Base-by-base conservation (phyloP, 177 flowering plant species). In the Vitis hybrid region DNA sequence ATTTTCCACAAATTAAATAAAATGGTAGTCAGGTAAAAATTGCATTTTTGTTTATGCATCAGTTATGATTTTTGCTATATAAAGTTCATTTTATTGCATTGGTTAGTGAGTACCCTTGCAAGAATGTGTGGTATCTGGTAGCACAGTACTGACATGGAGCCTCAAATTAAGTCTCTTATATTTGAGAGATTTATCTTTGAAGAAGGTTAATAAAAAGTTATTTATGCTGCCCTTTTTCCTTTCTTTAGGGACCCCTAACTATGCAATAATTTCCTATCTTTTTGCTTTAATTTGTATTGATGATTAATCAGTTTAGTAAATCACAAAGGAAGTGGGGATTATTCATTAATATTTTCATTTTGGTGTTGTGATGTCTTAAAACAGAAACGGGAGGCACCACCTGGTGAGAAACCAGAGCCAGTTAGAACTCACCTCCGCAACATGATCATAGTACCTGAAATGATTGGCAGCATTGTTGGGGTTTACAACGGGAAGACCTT, bases 401-500 rank as follows among this genome's bases (percentile, higher is more conserved):
- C 81, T 50, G 82, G 83, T 49, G 82, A 80, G 74, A 80, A 83
- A 62, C 83, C 83, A 1, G 82, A 77, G 12, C 82, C 75, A 6
- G 81, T 83, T 1, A 74, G 74, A 70, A 83, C 82, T 52, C 84
- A 81, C 68, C 73, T 83, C 9, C 70, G 83, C n/a, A 77, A 83
- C 76, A 83, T 83, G 86, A 78, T 83, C 68, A 79, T 81, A 5
- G 83, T 83, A 10, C 86, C 83, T 40, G 83, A 83, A 56, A 80
- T 83, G 83, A 83, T 83, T 9, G 82, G 82, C 3, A 80, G 80
- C 62, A 72, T 83, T 3, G 60, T 83, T 55, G 84, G 84, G 7
- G 82, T 81, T n/a, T 81, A 83, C 75, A 79, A 79, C 72, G 85
- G 85, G 19, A 82, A 82, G 75, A 77, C 80, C 40, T 83, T 83